These are phyloP conservation scores for Fusarium solani-melongenae DNA, from an alignment of 2,329 filamentous ascomycete species.

Conservation along the genomic window DNA sequence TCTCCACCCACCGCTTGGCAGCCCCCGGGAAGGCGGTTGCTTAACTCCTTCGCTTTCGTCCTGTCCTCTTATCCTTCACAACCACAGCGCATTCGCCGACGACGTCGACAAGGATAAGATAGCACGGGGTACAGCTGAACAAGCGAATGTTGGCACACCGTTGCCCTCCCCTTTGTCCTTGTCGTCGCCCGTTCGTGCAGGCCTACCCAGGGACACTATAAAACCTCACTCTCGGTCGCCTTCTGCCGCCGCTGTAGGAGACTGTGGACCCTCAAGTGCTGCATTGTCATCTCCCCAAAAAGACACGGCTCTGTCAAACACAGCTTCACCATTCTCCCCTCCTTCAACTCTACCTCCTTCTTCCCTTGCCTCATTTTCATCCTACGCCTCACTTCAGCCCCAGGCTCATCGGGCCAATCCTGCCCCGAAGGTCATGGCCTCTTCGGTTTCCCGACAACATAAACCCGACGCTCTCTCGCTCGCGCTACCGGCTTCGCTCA, in stretches of 20 bases:
- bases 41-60: constrained; percentile 31
- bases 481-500: constrained; percentile 25
- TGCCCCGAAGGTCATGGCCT: constrained; percentile 83
- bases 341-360: constrained; percentile 3
- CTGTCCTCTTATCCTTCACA: constrained; percentile 30
- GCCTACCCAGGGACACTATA: constrained; percentile 17
- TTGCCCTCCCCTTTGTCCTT: constrained; percentile 16
- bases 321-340: constrained; percentile 8
- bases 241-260: constrained; percentile 17
- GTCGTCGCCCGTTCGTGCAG: constrained; percentile 16
- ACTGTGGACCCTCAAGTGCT: constrained; percentile 41
- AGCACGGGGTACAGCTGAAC: constrained; percentile 9
- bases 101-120: constrained; percentile 12
- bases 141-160: constrained; percentile 3
- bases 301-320: constrained; percentile 17
- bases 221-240: constrained; percentile 28
- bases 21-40: constrained; percentile 37
- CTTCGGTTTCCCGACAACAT: constrained; percentile 71
- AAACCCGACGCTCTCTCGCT: constrained; percentile 73
- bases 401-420: constrained; percentile 54
- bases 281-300: constrained; percentile 24
- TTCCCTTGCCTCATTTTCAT: constrained; percentile 41
- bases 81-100: constrained; percentile 30
- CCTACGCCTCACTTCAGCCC: neutral
- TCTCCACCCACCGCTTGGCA: constrained; percentile 63